A percentile compares a stretch with the other conserved stretches of the same genome.
Evolutionary conservation across 306 rosid genomes (phyloP).

Genomic region (Corylus heterophylla): DNA sequence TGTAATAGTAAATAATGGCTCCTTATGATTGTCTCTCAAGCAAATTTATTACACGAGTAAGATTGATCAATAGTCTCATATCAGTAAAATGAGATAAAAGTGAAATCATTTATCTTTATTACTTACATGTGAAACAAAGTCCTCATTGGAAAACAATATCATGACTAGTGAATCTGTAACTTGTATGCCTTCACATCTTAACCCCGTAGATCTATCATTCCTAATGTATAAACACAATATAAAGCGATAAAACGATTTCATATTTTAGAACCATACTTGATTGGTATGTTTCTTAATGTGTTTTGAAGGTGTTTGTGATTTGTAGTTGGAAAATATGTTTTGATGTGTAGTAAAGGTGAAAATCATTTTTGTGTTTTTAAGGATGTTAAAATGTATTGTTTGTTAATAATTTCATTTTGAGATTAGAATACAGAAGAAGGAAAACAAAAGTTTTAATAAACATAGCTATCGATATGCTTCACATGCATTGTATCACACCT

Average conservation of each 20-base stretch:
- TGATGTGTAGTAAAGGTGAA: too few relatives aligned
- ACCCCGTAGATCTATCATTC: not conserved
- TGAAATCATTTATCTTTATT: too few relatives aligned
- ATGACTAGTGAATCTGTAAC: not conserved
- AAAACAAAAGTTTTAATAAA: too few relatives aligned
- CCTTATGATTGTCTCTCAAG: not conserved
- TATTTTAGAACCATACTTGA: not conserved
- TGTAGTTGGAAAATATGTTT: too few relatives aligned
- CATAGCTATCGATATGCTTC: not conserved
- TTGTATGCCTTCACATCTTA: not conserved
- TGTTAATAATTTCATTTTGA: too few relatives aligned
- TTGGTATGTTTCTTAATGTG: too few relatives aligned
- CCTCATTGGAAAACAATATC: not conserved
- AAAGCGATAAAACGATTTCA: not conserved
- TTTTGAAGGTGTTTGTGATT: too few relatives aligned
- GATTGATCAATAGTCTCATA: too few relatives aligned
- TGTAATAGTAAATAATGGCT: not conserved
- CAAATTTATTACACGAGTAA: not conserved
- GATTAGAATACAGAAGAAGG: too few relatives aligned
- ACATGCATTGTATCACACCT: slow-evolving; percentile 22
- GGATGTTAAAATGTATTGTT: too few relatives aligned
- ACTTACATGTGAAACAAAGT: not conserved
- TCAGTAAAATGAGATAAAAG: too few relatives aligned
- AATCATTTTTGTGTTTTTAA: too few relatives aligned
- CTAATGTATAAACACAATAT: not conserved